These are phyloP conservation scores for Plasmodium knowlesi DNA, from an alignment of 169 alveolate genomes.

Conservation along the genomic window DNA sequence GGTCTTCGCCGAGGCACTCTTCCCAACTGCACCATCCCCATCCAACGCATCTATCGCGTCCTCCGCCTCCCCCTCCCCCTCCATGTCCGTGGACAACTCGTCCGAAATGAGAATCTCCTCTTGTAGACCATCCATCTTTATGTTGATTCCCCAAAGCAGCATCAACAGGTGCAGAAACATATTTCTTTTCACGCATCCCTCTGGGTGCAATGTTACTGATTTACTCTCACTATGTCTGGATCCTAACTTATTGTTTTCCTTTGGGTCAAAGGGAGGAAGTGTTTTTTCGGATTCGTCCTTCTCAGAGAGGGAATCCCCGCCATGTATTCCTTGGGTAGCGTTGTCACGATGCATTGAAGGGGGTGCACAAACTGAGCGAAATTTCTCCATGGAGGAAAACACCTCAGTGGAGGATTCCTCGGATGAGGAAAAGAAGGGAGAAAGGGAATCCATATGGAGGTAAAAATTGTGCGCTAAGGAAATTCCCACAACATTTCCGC, in stretches of 20 bases:
- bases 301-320: neutral
- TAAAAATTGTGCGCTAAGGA: neutral
- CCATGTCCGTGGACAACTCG: conserved; percentile 56
- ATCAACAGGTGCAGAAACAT: conserved; percentile 18
- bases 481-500: neutral
- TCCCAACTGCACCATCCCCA: neutral
- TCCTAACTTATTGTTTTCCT: neutral
- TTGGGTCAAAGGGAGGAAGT: neutral
- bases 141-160: conserved; percentile 57
- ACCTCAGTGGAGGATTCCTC: neutral
- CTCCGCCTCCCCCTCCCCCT: neutral
- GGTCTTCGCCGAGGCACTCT: neutral
- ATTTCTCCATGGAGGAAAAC: neutral
- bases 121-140: neutral
- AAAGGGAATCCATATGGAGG: conserved; percentile 2
- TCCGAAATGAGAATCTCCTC: conserved; percentile 65
- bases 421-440: conserved; percentile 22
- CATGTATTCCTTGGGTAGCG: neutral
- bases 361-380: neutral
- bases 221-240: too few species aligned
- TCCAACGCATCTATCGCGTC: neutral
- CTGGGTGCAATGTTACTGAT: neutral
- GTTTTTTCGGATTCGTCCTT: neutral
- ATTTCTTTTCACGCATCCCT: neutral
- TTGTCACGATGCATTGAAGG: neutral